Evolutionary conservation across 2,329 filamentous ascomycete genomes (phyloP).

Genomic region (Dothidotthia symphoricarpi): DNA sequence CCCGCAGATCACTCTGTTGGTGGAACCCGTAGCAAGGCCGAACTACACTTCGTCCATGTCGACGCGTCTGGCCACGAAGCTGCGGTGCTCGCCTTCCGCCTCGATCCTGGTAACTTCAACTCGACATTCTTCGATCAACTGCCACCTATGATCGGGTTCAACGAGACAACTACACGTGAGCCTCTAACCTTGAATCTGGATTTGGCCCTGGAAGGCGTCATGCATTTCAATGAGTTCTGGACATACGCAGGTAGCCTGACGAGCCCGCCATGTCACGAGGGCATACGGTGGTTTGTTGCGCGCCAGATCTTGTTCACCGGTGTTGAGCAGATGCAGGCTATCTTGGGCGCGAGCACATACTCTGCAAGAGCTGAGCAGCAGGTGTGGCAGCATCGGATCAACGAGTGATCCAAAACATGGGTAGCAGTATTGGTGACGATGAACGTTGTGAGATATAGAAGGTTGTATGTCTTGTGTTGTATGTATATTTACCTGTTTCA

Average conservation of each 20-base stretch:
- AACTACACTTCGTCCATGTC: conserved; percentile 53
- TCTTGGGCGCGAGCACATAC: conserved; percentile 48
- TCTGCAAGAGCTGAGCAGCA: conserved; percentile 48
- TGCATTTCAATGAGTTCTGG: conserved; percentile 48
- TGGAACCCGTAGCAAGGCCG: conserved; percentile 46
- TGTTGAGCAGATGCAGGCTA: conserved; percentile 50
- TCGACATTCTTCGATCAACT: conserved; percentile 47
- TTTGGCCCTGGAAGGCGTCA: conserved; percentile 40
- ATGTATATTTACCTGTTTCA: too few relatives aligned
- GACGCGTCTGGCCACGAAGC: conserved; percentile 44
- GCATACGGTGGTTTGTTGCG: conserved; percentile 48
- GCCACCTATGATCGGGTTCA: conserved; percentile 43
- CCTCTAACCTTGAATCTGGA: conserved; percentile 32
- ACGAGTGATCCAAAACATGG: conserved; percentile 29
- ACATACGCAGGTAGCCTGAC: conserved; percentile 52
- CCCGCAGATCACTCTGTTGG: conserved; percentile 52
- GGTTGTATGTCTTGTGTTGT: too few relatives aligned
- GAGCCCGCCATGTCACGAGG: conserved; percentile 50
- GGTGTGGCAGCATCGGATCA: conserved; percentile 50
- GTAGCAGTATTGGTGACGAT: too few relatives aligned
- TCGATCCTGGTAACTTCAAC: conserved; percentile 46
- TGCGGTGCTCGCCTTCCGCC: conserved; percentile 49
- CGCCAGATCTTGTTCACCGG: conserved; percentile 45
- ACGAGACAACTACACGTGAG: conserved; percentile 29
- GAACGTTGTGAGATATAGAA: too few relatives aligned